phyloP scores from a whole-genome alignment of 164 flowering plant species.

The Annona cherimola region DNA sequence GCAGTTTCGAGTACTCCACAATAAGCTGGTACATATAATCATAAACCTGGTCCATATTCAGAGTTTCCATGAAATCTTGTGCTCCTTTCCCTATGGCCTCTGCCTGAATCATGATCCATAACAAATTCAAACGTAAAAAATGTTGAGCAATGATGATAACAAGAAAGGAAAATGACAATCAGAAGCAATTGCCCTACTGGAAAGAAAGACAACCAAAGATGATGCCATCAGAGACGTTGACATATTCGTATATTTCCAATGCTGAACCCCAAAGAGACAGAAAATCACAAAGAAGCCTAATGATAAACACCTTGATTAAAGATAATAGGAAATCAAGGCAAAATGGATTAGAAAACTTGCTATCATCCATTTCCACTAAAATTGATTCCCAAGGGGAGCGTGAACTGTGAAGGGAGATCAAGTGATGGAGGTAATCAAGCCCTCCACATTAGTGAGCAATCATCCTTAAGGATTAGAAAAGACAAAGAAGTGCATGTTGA shows the following conservation, averaged over 20 bases:
- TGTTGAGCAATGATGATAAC: background rate
- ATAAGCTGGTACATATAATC: conserved; percentile 87
- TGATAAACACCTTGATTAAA: too few species aligned
- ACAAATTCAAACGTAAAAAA: background rate
- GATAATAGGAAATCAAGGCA: too few species aligned
- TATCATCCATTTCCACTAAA: too few species aligned
- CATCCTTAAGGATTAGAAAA: background rate
- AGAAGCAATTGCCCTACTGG: background rate
- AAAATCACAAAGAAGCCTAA: background rate
- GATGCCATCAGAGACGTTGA: background rate
- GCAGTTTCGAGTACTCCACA: conserved; percentile 63
- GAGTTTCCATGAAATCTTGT: conserved; percentile 54
- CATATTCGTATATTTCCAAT: background rate
- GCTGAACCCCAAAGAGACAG: background rate
- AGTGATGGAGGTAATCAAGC: background rate
- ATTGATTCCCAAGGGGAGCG: background rate
- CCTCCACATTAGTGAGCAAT: background rate
- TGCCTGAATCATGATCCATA: conserved; percentile 34
- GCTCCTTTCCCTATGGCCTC: conserved; percentile 64
- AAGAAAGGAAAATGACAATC: background rate
- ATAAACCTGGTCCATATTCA: conserved; percentile 61
- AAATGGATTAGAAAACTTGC: background rate
- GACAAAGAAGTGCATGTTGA: background rate
- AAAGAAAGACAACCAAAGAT: background rate
- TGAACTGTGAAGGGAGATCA: background rate